These are phyloP conservation scores for Fragaria vesca DNA, from an alignment of 306 rosid genomes.

Conservation along the genomic window DNA sequence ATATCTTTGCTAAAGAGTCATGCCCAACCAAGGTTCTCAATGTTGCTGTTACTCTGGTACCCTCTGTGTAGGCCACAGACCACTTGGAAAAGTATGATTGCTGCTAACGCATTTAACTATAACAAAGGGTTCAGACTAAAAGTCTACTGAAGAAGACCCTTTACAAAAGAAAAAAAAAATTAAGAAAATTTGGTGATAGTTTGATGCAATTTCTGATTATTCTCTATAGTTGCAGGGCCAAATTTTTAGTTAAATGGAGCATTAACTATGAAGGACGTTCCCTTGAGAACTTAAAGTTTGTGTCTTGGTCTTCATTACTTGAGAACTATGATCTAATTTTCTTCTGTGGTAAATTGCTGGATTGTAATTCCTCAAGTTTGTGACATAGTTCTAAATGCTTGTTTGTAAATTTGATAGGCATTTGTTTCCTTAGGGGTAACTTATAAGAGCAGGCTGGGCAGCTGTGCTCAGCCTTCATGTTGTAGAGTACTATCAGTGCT, in stretches of 20 bases:
- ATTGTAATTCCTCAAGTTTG: background rate
- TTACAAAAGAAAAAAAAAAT: no score
- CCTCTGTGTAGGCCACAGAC: background rate
- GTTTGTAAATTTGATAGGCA: background rate
- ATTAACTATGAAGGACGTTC: background rate
- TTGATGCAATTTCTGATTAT: background rate
- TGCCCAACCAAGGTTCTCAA: background rate
- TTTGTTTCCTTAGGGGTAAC: background rate
- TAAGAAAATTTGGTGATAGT: no score
- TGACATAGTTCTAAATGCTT: background rate
- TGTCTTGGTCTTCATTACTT: background rate
- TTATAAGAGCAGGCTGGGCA: background rate
- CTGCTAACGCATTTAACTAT: background rate
- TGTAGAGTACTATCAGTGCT: background rate
- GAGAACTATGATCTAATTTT: background rate
- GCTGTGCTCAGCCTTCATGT: background rate
- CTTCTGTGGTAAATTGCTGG: background rate
- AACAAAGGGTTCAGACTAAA: no score
- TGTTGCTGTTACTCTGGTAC: background rate
- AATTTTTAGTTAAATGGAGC: constrained; percentile 14
- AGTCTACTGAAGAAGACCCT: no score
- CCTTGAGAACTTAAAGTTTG: no score
- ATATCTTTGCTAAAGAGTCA: background rate
- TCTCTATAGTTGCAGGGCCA: constrained; percentile 2
- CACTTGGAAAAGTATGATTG: background rate